Evolutionary conservation across 345 rosid species (phyloP), one percentile per base, ranked within the genome.

Genomic region (Arabidopsis suecica): DNA sequence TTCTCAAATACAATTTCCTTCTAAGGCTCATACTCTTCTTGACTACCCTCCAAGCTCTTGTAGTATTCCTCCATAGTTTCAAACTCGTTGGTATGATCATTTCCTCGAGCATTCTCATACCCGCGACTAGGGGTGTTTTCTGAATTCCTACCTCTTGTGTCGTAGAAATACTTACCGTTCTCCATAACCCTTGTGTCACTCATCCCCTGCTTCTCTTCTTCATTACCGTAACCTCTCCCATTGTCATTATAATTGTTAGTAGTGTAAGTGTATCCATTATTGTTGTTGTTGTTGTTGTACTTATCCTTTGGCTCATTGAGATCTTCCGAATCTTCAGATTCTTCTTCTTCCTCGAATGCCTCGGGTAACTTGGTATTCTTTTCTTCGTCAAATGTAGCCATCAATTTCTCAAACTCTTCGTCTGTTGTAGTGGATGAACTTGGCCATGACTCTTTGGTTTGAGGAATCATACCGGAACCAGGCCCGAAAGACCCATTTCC

Each of bases 111-210:
- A 70, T 9, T 40, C 61, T 48, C 80, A 16, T 71, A 57, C 30
- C 72, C 38, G 9, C 65, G 77, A 9, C 14, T 66, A 25, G 69
- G 77, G 5, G 20, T 50, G 37, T 72, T 41, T 44, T 51, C 28
- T 45, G 83, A 48, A 23, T 13, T 60, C 28, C 59, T 79, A 16
- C 78, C 81, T 32, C 58, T 48, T 7, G 51, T 70, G 58, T 75
- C 61, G 63, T 81, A 56, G 50, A 34, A 80, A 61, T 78, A 81
- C 82, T 73, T 88, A 13, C 91, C 89, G 14, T 82, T 81, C 57
- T 70, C 87, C 80, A 83, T 11, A 56, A 75, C 83, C 78, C 85
- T 81, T 2, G 93, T 86, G 76, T 88, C 88, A 11, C 91, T 89
- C 90, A 82, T 84, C 40, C 90, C 95, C 65, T 86, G 83, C 65